These are phyloP conservation scores for Camellia oleifera DNA, from an alignment of 179 eudicot species.

Conservation along the genomic window DNA sequence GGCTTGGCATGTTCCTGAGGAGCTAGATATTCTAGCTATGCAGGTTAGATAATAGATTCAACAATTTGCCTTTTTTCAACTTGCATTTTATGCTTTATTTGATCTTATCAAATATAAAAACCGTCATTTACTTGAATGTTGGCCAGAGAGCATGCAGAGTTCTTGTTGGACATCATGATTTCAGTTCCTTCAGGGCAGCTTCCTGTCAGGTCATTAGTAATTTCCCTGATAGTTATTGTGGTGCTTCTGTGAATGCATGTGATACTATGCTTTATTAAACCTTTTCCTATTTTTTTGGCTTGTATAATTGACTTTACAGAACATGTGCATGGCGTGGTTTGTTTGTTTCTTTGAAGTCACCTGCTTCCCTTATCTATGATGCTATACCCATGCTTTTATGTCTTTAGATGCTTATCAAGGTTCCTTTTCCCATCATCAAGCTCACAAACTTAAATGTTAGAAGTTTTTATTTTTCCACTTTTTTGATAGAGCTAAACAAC, in stretches of 20 bases:
- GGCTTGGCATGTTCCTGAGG: constrained; percentile 94
- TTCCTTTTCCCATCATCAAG: background rate
- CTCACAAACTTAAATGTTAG: background rate
- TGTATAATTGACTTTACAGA: background rate
- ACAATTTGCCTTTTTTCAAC: background rate
- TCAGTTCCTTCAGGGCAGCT: constrained; percentile 94
- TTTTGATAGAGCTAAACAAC: background rate
- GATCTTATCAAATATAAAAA: background rate
- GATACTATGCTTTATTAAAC: background rate
- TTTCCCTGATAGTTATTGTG: background rate
- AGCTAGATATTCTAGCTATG: constrained; percentile 77
- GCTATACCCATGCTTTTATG: background rate
- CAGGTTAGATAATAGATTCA: constrained; percentile 44
- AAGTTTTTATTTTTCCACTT: background rate
- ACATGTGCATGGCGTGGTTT: background rate
- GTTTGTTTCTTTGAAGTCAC: background rate
- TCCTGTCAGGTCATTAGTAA: constrained; percentile 69
- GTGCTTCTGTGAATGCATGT: background rate
- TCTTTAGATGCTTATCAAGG: background rate
- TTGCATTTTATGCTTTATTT: constrained; percentile 5
- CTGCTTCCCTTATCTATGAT: background rate
- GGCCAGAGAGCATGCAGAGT: constrained; percentile 79
- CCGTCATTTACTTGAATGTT: background rate
- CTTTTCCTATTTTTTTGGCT: background rate
- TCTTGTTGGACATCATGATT: constrained; percentile 86